Evolutionary conservation across 2,329 filamentous ascomycete genomes (phyloP).

Genomic region (Epicoccum nigrum): DNA sequence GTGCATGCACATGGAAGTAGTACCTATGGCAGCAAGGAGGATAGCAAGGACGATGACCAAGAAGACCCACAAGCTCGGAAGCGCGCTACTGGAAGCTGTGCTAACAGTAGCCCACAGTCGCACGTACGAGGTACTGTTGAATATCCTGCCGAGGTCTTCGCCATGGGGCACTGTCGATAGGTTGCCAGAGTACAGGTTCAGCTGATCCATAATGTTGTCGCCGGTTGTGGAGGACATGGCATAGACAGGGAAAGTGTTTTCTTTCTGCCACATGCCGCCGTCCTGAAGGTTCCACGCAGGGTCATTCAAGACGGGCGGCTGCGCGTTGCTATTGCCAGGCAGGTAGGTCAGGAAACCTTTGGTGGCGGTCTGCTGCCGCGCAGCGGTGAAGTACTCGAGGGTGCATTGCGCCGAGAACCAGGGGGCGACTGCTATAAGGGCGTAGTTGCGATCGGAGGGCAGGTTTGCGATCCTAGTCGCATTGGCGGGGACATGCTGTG

Average conservation of each 20-base stretch:
- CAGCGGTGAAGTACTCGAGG: conserved; percentile 69
- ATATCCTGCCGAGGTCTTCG: conserved; percentile 46
- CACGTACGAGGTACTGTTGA: conserved; percentile 52
- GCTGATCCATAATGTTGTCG: conserved; percentile 69
- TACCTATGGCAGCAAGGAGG: conserved; percentile 69
- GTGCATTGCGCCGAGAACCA: conserved; percentile 82
- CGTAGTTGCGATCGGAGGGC: conserved; percentile 66
- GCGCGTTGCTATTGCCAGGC: conserved; percentile 55
- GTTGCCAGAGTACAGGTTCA: conserved; percentile 79
- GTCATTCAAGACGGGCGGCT: conserved; percentile 70
- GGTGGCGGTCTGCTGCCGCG: conserved; percentile 61
- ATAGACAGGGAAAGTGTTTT: conserved; percentile 81
- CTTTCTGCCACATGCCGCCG: conserved; percentile 70
- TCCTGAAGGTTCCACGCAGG: conserved; percentile 74
- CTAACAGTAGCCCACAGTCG: conserved; percentile 60
- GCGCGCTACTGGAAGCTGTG: conserved; percentile 59
- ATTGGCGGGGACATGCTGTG: conserved; percentile 73
- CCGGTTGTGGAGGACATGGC: conserved; percentile 75
- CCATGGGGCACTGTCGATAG: conserved; percentile 58
- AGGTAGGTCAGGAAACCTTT: conserved; percentile 65
- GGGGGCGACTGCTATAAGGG: conserved; percentile 81
- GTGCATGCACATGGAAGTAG: conserved; percentile 76
- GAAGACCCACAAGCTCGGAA: conserved; percentile 84
- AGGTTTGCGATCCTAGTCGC: conserved; percentile 76
- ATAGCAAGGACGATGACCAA: conserved; percentile 72